These are phyloP conservation scores for Pseudocercospora pini-densiflorae DNA, from an alignment of 2,329 filamentous ascomycete species.

Conservation along the genomic window DNA sequence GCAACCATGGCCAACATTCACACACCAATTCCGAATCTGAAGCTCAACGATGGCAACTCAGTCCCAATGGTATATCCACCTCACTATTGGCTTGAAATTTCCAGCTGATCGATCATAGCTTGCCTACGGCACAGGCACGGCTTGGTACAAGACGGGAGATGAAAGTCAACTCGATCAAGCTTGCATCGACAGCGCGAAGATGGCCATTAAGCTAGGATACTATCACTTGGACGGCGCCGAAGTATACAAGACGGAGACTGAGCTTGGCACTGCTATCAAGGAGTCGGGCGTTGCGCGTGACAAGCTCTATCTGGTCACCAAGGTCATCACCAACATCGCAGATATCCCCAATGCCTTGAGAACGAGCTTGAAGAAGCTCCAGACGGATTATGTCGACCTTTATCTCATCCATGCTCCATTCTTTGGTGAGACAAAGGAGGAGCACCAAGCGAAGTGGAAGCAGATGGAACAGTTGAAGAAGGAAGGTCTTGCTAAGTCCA, in stretches of 20 bases:
- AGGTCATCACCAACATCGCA: conserved; percentile 57
- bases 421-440: conserved; percentile 57
- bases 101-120: conserved; percentile 52
- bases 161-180: conserved; percentile 60
- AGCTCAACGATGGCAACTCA: conserved; percentile 73
- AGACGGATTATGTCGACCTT: conserved; percentile 66
- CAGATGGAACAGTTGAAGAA: conserved; percentile 63
- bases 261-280: conserved; percentile 54
- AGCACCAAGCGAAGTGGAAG: conserved; percentile 63
- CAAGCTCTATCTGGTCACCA: conserved; percentile 60
- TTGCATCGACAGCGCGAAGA: conserved; percentile 60
- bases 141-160: conserved; percentile 61
- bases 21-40: conserved; percentile 59
- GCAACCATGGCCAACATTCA: conserved; percentile 38
- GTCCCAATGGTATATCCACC: conserved; percentile 66
- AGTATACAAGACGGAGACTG: conserved; percentile 58
- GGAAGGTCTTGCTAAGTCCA: conserved; percentile 62
- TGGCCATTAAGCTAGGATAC: conserved; percentile 71
- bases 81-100: not conserved
- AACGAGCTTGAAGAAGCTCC: conserved; percentile 62
- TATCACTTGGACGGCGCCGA: conserved; percentile 77
- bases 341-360: conserved; percentile 62
- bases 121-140: conserved; percentile 74
- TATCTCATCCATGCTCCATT: conserved; percentile 66
- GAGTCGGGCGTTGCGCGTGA: conserved; percentile 48